phyloP scores from a whole-genome alignment of 768 basidiomycete genomes.

The Vararia minispora region DNA sequence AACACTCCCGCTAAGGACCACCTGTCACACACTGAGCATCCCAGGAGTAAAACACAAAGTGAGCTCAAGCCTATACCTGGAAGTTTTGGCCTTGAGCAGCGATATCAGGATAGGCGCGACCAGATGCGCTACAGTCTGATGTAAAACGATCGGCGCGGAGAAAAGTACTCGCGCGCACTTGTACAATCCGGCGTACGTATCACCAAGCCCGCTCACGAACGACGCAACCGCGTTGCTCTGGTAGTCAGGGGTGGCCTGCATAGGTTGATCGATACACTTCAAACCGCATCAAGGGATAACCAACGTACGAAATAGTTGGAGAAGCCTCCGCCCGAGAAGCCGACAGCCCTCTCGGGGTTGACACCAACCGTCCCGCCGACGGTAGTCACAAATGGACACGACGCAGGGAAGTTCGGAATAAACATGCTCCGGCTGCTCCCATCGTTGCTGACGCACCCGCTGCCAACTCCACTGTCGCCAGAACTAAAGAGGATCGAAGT shows the following conservation, averaged over 20 bases:
- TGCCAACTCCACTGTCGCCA: constrained; percentile 24
- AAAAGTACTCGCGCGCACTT: too few species aligned
- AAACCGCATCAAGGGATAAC: too few species aligned
- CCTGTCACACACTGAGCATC: too few species aligned
- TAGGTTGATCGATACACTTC: too few species aligned
- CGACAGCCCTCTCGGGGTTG: too few species aligned
- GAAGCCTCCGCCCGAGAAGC: too few species aligned
- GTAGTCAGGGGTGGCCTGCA: constrained; percentile 7
- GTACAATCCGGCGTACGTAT: constrained; percentile 9
- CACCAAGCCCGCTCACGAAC: constrained; percentile 5
- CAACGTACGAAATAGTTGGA: too few species aligned
- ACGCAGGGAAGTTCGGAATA: constrained; percentile 27
- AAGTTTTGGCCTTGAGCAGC: constrained; percentile 38
- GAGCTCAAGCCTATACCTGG: too few species aligned
- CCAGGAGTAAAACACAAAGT: too few species aligned
- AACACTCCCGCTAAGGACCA: constrained; percentile 37
- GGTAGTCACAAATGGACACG: constrained; percentile 26
- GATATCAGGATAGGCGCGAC: constrained; percentile 28
- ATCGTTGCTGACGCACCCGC: constrained; percentile 37
- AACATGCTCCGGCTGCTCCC: constrained; percentile 21
- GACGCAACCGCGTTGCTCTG: constrained; percentile 3
- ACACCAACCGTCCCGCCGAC: constrained; percentile 2
- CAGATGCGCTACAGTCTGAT: too few species aligned
- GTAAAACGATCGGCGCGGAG: too few species aligned
- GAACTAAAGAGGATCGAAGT: neutral